These are phyloP conservation scores for Pythium brachiatum DNA, from an alignment of 352 stramenopile species.

Conservation along the genomic window DNA sequence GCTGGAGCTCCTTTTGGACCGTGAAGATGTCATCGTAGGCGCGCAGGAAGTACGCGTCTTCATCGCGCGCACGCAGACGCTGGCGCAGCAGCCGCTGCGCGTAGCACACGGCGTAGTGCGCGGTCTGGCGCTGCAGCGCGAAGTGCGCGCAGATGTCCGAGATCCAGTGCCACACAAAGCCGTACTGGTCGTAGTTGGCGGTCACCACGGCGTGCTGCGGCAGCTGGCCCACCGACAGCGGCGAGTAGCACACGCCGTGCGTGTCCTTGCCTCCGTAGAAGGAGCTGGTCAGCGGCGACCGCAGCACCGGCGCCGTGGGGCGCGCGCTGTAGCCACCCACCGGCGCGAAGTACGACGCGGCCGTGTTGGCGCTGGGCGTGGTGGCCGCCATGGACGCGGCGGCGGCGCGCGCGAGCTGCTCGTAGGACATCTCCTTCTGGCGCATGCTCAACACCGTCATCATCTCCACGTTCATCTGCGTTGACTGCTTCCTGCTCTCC, in stretches of 20 bases:
- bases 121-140: slow-evolving; percentile 72
- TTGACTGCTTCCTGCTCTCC: not conserved
- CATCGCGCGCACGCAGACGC: slow-evolving; percentile 34
- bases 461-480: slow-evolving; percentile 40
- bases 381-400: slow-evolving; percentile 4
- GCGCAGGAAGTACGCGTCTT: slow-evolving; percentile 33
- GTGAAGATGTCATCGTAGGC: slow-evolving; percentile 52
- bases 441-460: slow-evolving; percentile 83
- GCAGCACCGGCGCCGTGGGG: not conserved
- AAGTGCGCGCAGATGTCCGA: slow-evolving; percentile 61
- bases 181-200: slow-evolving; percentile 67
- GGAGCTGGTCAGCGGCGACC: slow-evolving; percentile 1
- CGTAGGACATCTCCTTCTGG: slow-evolving; percentile 80
- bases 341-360: slow-evolving; percentile 5
- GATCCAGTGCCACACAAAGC: slow-evolving; percentile 80
- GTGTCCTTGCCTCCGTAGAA: slow-evolving; percentile 7
- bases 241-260: slow-evolving; percentile 33
- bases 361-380: slow-evolving; percentile 3
- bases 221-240: slow-evolving; percentile 52
- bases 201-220: slow-evolving; percentile 18
- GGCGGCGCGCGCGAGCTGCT: slow-evolving; percentile 46
- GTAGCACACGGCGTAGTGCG: slow-evolving; percentile 77
- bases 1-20: slow-evolving; percentile 55
- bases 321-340: slow-evolving; percentile 8
- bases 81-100: slow-evolving; percentile 69